Base-by-base conservation (phyloP, 2,329 filamentous ascomycete genomes). In the Cladophialophora chaetospira region DNA sequence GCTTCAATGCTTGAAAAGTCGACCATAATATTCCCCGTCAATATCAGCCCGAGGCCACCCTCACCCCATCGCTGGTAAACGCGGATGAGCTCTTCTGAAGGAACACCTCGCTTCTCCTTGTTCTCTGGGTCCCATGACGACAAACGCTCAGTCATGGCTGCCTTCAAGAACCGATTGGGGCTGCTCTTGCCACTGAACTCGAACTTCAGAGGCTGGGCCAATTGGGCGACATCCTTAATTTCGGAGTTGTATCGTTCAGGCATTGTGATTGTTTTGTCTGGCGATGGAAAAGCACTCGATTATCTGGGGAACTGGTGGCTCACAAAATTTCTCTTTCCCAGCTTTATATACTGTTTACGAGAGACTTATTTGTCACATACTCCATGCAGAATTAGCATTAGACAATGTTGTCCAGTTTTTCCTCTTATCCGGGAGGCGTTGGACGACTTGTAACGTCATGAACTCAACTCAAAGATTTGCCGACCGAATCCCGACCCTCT, bases 91-190 rank as follows among this genome's bases (percentile, higher is more conserved):
- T 79, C 73, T 61, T 78, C 75, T 10, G 75, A 76, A 5, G 82
- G 80, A 3, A 86, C 71, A 21, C 82, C 80, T 38, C 85, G 78
- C 3, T 75, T 75, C 19, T 77, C 70, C 6, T 81, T 63, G 54
- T 82, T 75, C 21, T 77, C 77, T 5, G 79, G 73, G 56, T 82
- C 76, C 82, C 83, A 88, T 4, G 79, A 83, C 0, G 83, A 82
- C 11, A 88, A 72, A 5, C 79, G 75, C 68, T 89, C 86, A 1
- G 82, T 82, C 85, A 88, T 88, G 38, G 86, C 81, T 4, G 76
- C 83, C 70, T 88, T 88, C 62, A 88, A 69, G 65, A 88, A 84
- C n/a, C 84, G 77, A 67, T 88, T 88, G 38, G 79, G 79, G 1
- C 84, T 84, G 1, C 77, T 80, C 55, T 74, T 77, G 49, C 79